phyloP scores from a whole-genome alignment of 148 eudicot species.

The Pouteria glomerata region DNA sequence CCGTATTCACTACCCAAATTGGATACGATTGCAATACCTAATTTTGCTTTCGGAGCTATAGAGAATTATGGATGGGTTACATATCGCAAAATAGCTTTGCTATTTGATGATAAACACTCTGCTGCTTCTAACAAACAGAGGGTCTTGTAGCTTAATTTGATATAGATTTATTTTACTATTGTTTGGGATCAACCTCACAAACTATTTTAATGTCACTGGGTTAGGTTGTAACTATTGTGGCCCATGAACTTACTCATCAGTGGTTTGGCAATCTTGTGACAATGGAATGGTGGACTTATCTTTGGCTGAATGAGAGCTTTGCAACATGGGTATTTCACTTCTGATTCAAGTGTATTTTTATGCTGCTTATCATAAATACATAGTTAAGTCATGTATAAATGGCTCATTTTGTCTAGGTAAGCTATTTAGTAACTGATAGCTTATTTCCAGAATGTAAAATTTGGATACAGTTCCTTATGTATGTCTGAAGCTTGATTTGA shows the following conservation, averaged over 20 bases:
- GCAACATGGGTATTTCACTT: conserved; percentile 78
- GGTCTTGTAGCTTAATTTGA: conserved; percentile 32
- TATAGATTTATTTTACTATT: conserved; percentile 4
- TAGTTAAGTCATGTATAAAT: neutral
- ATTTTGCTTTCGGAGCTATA: conserved; percentile 98
- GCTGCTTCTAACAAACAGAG: conserved; percentile 96
- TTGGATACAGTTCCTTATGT: conserved; percentile 86
- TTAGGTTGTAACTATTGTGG: conserved; percentile 92
- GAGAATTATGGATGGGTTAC: conserved; percentile 97
- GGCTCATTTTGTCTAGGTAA: conserved; percentile 44
- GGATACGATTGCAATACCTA: conserved; percentile 98
- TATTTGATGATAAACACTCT: conserved; percentile 88
- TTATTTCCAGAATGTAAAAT: conserved; percentile 92
- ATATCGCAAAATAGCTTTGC: conserved; percentile 86
- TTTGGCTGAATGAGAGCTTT: conserved; percentile 96
- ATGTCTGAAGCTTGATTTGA: neutral
- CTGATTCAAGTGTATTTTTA: neutral
- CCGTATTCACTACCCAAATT: conserved; percentile 86
- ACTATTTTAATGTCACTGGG: neutral
- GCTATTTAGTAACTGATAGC: conserved; percentile 81
- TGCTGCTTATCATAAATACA: neutral
- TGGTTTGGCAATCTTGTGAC: conserved; percentile 99
- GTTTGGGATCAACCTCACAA: neutral
- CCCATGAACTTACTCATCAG: conserved; percentile 97
- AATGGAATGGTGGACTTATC: conserved; percentile 99